Base-by-base conservation (phyloP, 2,329 filamentous ascomycete genomes). In the Fusarium siculi region DNA sequence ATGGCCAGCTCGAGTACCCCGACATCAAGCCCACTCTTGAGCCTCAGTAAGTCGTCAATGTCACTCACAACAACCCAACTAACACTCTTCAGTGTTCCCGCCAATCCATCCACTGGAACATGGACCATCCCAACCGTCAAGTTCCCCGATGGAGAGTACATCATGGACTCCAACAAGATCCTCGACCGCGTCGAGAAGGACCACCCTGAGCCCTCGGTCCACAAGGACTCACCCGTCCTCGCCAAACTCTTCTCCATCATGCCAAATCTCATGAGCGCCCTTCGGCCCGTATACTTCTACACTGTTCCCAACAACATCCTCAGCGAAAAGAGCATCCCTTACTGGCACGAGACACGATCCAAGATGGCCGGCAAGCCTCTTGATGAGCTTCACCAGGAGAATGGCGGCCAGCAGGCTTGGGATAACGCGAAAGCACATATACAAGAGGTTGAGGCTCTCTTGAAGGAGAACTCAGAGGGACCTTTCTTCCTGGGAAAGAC, bases 111-210 rank as follows among this genome's bases (percentile, higher is more conserved):
- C 2, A 77, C 74, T n/a, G 68, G 72, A 62, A 74, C 68, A 57
- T 78, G 74, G 71, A 78, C 77, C 15, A 77, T 87, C 61, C 91
- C 91, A 0, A 83, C 88, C 3, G 82, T 92, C 70, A 83, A 80
- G 21, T 84, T 91, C 50, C 84, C 87, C 1, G 86, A 90, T 53
- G 89, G 88, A 23, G 87, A 79, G 2, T 91, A 88, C 75, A 73
- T 92, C 14, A 92, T 91, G 88, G 91, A 94, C 77, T 92, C 90
- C 4, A 83, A 81, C 69, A 81, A 82, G 47, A 94, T 94, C 70
- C 90, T 88, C 19, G 73, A 81, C 19, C 84, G 84, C 23, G 84
- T 94, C 39, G 91, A 94, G 76, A 81, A 85, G 59, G 81, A 82
- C 1, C 84, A 92, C 71, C 91, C 92, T 0, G 80, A 83, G 28